Conservation (phyloP, 2,329 filamentous ascomycete genomes). For the Cercospora canescens region DNA sequence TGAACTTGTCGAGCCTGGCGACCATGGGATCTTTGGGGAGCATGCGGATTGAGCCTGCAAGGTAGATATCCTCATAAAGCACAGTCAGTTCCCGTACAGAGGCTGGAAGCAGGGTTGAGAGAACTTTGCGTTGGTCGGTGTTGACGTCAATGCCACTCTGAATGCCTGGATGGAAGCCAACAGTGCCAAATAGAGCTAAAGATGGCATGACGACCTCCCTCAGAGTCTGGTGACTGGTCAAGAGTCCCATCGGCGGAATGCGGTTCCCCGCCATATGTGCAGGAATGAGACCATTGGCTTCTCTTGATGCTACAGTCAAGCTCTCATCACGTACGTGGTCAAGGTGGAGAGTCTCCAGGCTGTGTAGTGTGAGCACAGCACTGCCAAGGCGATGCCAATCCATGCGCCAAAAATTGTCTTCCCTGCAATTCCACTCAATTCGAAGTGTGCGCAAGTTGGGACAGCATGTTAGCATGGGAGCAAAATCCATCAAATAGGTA, state of each 20-base stretch:
- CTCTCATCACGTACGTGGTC: background rate
- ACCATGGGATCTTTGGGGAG: background rate
- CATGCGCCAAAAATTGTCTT: slow-evolving; percentile 1
- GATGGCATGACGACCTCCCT: background rate
- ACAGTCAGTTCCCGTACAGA: background rate
- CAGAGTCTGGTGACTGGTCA: background rate
- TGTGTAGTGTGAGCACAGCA: background rate
- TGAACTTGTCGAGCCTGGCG: background rate
- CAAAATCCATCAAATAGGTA: background rate
- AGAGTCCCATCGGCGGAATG: background rate
- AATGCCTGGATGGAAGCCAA: background rate
- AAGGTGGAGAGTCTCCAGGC: background rate
- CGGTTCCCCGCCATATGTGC: background rate
- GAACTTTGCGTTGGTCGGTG: background rate
- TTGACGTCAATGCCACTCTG: background rate
- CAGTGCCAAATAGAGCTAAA: background rate
- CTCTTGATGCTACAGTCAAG: background rate
- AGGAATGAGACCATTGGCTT: background rate
- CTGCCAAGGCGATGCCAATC: background rate
- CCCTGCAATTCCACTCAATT: background rate
- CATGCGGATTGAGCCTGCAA: background rate
- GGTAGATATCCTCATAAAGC: slow-evolving; percentile 3
- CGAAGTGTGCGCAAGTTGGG: background rate
- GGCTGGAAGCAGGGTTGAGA: background rate
- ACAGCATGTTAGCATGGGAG: background rate